phyloP scores from a whole-genome alignment of 257 asterid species.

The Salvia splendens region DNA sequence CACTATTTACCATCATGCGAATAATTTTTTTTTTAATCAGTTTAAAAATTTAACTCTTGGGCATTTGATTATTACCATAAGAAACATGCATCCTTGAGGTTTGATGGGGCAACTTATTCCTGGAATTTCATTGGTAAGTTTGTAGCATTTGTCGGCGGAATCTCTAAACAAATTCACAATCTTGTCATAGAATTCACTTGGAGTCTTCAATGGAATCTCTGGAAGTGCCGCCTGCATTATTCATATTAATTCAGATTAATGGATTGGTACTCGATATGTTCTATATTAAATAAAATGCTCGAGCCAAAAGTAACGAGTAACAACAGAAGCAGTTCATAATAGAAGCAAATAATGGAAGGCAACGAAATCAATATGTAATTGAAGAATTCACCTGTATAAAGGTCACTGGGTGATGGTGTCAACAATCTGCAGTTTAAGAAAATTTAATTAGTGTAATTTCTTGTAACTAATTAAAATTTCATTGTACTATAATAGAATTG shows the following conservation, averaged over 20 bases:
- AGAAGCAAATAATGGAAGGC: too few relatives aligned
- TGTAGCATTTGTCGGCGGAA: constrained; percentile 45
- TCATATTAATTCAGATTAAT: not conserved
- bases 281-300: too few relatives aligned
- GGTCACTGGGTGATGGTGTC: constrained; percentile 77
- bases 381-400: constrained; percentile 59
- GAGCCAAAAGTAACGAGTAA: too few relatives aligned
- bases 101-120: constrained; percentile 49
- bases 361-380: too few relatives aligned
- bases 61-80: constrained; percentile 45
- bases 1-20: not conserved
- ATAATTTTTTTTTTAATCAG: too few relatives aligned
- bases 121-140: constrained; percentile 44
- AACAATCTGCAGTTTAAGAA: constrained; percentile 52
- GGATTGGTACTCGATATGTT: too few relatives aligned
- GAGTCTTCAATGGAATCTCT: constrained; percentile 49
- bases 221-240: constrained; percentile 67
- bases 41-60: too few relatives aligned
- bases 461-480: not conserved
- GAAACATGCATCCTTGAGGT: constrained; percentile 75
- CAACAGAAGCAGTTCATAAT: too few relatives aligned
- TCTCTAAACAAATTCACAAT: constrained; percentile 45
- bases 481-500: not conserved
- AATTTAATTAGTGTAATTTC: not conserved
- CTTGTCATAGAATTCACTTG: constrained; percentile 44